Percentiles rank a stretch among this genome's conserved stretches.
These are phyloP conservation scores for Serendipita sp. DNA, from an alignment of 768 basidiomycete species.

Conservation along the genomic window DNA sequence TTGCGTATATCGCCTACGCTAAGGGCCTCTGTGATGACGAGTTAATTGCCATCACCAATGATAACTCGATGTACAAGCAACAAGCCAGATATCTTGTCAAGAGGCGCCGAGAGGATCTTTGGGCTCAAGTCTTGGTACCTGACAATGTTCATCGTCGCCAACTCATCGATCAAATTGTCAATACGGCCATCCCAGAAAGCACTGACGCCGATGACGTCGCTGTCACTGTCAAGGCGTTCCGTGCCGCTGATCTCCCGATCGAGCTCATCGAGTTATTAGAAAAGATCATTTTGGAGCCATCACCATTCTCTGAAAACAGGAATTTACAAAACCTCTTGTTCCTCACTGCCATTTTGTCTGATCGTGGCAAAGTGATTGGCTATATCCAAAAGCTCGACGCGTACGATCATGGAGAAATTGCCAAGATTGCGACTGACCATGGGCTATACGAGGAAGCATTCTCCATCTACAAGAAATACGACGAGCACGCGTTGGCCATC, in stretches of 20 bases:
- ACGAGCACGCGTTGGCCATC: conserved; percentile 89
- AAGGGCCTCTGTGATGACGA: conserved; percentile 99
- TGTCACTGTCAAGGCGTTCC: conserved; percentile 94
- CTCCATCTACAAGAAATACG: conserved; percentile 94
- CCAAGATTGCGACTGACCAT: conserved; percentile 91
- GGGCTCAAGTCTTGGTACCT: conserved; percentile 81
- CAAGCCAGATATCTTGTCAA: conserved; percentile 97
- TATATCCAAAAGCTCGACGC: conserved; percentile 97
- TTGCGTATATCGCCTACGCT: conserved; percentile 98
- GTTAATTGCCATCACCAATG: conserved; percentile 90
- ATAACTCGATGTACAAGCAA: conserved; percentile 99
- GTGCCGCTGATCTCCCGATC: conserved; percentile 88
- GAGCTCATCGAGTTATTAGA: conserved; percentile 94
- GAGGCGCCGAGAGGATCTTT: conserved; percentile 85
- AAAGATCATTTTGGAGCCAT: conserved; percentile 95
- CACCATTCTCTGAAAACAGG: conserved; percentile 93
- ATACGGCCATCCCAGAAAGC: conserved; percentile 89
- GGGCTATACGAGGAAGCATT: conserved; percentile 91
- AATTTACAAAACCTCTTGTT: conserved; percentile 91
- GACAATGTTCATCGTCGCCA: conserved; percentile 87
- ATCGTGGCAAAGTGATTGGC: conserved; percentile 94
- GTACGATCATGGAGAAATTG: conserved; percentile 88
- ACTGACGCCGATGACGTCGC: conserved; percentile 99
- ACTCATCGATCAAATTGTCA: conserved; percentile 87
- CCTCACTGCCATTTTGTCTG: conserved; percentile 89